A percentile compares a stretch with the other conserved stretches of the same genome.
phyloP scores from a whole-genome alignment of 805 yeast genomes.

The Pichia eremophila region DNA sequence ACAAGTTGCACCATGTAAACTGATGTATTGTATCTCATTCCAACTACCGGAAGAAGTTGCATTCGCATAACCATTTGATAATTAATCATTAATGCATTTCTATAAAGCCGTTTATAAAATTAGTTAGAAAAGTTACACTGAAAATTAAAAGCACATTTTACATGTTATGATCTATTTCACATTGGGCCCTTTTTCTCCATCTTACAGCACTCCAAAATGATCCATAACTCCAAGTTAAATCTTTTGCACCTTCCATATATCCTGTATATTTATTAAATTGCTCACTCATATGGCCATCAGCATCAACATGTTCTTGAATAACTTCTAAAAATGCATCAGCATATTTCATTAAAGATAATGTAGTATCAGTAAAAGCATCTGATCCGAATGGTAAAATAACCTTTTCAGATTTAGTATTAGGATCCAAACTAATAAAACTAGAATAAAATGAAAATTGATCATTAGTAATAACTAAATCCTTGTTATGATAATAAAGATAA shows the following conservation, averaged over 20 bases:
- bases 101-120: not conserved
- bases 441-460: slow-evolving; percentile 17
- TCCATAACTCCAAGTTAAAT: slow-evolving; percentile 87
- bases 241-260: slow-evolving; percentile 76
- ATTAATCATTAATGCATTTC: too few relatives aligned
- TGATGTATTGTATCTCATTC: slow-evolving; percentile 87
- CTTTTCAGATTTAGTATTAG: slow-evolving; percentile 4
- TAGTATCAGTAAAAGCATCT: slow-evolving; percentile 36
- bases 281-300: slow-evolving; percentile 73
- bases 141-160: not conserved
- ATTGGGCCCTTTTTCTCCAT: slow-evolving; percentile 42
- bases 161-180: not conserved
- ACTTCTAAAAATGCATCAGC: slow-evolving; percentile 61
- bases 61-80: slow-evolving; percentile 23
- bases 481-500: slow-evolving; percentile 29
- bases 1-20: slow-evolving; percentile 92
- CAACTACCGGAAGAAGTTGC: slow-evolving; percentile 61
- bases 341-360: slow-evolving; percentile 38
- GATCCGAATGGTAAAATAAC: slow-evolving; percentile 30
- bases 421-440: slow-evolving; percentile 18
- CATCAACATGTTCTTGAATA: slow-evolving; percentile 49
- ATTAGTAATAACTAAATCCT: slow-evolving; percentile 32
- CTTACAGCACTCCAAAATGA: slow-evolving; percentile 62
- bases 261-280: slow-evolving; percentile 80
- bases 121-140: not conserved